Evolutionary conservation across 148 eudicot species (phyloP).

Genomic region (Rhododendron kiyosumense): DNA sequence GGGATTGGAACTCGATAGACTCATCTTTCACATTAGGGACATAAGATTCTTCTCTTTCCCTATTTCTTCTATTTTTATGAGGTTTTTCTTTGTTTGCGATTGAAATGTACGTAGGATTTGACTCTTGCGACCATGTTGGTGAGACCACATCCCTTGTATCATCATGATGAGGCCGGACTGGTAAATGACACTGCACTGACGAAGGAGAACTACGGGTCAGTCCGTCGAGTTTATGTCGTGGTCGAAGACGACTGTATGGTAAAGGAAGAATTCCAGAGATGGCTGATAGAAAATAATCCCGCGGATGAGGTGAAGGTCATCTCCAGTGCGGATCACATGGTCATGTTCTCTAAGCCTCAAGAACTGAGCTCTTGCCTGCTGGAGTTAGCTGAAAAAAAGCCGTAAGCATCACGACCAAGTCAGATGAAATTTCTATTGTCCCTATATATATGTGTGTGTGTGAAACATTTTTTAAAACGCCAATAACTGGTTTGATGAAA

Average conservation of each 20-base stretch:
- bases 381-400: conserved; percentile 5
- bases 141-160: conserved; percentile 11
- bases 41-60: no score
- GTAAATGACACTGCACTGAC: conserved; percentile 9
- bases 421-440: no score
- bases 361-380: conserved; percentile 16
- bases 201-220: conserved; percentile 20
- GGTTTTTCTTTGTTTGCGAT: background rate
- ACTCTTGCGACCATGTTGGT: conserved; percentile 31
- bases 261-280: conserved; percentile 16
- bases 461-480: no score
- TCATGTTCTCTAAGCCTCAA: conserved; percentile 27
- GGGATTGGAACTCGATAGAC: no score
- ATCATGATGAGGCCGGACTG: background rate
- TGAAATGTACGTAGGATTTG: background rate
- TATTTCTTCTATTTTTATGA: background rate
- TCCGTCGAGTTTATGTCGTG: conserved; percentile 23
- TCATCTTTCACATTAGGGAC: no score
- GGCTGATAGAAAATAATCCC: conserved; percentile 27
- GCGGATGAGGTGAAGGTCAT: conserved; percentile 17
- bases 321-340: conserved; percentile 31
- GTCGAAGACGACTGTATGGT: conserved; percentile 8
- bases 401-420: background rate
- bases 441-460: no score
- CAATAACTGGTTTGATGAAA: no score